Evolutionary conservation across 257 asterid genomes (phyloP).

Genomic region (Misopates orontium): DNA sequence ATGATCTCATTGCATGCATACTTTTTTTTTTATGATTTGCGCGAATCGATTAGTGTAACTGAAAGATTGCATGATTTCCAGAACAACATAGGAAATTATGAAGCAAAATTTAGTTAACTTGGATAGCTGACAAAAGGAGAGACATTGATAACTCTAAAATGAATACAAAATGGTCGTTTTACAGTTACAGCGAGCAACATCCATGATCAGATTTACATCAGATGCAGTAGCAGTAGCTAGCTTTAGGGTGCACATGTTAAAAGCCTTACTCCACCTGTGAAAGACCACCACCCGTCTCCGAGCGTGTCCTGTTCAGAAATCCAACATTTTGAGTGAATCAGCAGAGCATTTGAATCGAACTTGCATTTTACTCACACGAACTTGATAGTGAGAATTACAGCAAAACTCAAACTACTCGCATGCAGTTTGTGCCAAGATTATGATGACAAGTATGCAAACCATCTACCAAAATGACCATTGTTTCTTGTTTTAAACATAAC

Average conservation of each 20-base stretch:
- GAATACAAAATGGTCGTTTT: constrained; percentile 16
- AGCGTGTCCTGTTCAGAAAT: constrained; percentile 62
- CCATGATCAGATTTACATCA: constrained; percentile 26
- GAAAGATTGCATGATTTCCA: too few relatives aligned
- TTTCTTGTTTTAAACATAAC: background rate
- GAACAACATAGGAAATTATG: too few relatives aligned
- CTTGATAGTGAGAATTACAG: background rate
- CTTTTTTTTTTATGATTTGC: too few relatives aligned
- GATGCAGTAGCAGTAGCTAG: constrained; percentile 24
- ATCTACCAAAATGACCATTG: background rate
- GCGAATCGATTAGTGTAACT: too few relatives aligned
- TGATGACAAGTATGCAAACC: background rate
- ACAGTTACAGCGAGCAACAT: constrained; percentile 19
- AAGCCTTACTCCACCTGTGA: constrained; percentile 59
- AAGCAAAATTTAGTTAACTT: too few relatives aligned
- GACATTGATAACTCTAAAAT: background rate
- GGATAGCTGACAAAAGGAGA: background rate
- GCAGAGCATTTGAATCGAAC: background rate
- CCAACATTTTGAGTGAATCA: constrained; percentile 19
- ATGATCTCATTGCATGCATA: too few relatives aligned
- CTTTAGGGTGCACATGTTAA: constrained; percentile 10
- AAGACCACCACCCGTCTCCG: constrained; percentile 80
- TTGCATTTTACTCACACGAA: background rate
- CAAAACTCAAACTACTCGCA: background rate
- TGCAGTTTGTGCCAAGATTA: background rate